These are phyloP conservation scores for Thuidium tamariscinum DNA, from an alignment of 225 moss, liverwort and hornwort genomes.

Conservation along the genomic window DNA sequence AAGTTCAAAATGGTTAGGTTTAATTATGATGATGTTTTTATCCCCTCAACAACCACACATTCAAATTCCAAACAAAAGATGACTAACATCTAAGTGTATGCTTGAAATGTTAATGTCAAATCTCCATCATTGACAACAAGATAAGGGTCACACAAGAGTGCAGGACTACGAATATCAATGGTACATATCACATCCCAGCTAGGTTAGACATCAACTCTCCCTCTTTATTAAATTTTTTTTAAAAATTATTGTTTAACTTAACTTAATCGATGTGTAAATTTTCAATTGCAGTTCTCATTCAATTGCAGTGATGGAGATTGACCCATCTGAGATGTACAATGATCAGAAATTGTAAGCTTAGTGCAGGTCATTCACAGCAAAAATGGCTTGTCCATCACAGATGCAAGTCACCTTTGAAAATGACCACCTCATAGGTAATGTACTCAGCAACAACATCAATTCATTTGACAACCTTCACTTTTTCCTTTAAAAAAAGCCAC, in stretches of 20 bases:
- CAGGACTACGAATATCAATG: not conserved
- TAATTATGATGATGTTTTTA: no score
- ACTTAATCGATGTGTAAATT: not conserved
- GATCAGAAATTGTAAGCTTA: not conserved
- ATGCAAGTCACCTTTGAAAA: not conserved
- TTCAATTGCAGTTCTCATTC: not conserved
- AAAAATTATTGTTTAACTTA: no score
- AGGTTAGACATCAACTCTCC: not conserved
- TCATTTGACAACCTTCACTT: not conserved
- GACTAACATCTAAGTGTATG: not conserved
- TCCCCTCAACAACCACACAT: rapidly evolving
- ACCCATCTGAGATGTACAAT: no score
- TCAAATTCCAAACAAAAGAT: not conserved
- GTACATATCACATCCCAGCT: not conserved
- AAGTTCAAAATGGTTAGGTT: not conserved
- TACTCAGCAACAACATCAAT: not conserved
- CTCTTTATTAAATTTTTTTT: not conserved
- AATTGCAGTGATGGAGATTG: not conserved
- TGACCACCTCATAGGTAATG: not conserved
- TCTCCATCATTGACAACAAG: not conserved
- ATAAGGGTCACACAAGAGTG: not conserved
- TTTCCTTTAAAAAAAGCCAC: no score
- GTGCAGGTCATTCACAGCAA: not conserved
- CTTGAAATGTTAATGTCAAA: not conserved
- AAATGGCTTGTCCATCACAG: not conserved